Evolutionary conservation across 345 rosid genomes (phyloP), one percentile per base, ranked within the genome.

Genomic region (Gossypium ekmanianum): DNA sequence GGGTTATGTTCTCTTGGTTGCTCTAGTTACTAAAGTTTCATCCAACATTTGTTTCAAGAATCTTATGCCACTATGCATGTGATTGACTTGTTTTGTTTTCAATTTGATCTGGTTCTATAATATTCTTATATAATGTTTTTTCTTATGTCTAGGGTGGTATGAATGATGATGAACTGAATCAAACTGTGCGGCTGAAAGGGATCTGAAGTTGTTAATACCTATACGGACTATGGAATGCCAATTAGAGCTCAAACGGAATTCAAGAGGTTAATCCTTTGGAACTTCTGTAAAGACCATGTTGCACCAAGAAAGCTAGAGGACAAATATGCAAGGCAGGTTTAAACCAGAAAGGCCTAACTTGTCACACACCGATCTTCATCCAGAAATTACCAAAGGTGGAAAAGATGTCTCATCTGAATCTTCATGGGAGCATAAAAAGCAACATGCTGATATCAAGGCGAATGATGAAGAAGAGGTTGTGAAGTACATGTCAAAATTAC

Each of bases 401-500:
- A 84, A 81, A 68, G 87, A 83, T 41, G 68, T 75, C 3, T 78
- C 82, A 54, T 84, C 88, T 4, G 75, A 75, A 70, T 73, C 82
- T 47, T 78, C 75, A 29, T 34, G 73, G 74, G 80, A 77, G 71
- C 81, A 78, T 27, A 72, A 73, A 22, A 86, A 79, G 72, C 79
- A 75, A 4, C 55, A 66, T 48, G 69, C 74, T 43, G 72, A 77
- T 67, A 80, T 78, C 75, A 72, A 80, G 51, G 34, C 57, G 27
- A 67, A 39, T 8, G 76, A 75, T 58, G 96, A 90, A 74, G 88
- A 83, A 18, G 99, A 93, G 89, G 89, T 92, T 73, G 93, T 95
- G 24, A 92, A 88, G 88, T 87, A 89, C 81, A 93, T 95, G 99
- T 91, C 98, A 0, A 86, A 86, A 64, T 77, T 95, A 83, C 98